phyloP scores from a whole-genome alignment of 2,329 filamentous ascomycete genomes.

The Ophiostoma sp. region DNA sequence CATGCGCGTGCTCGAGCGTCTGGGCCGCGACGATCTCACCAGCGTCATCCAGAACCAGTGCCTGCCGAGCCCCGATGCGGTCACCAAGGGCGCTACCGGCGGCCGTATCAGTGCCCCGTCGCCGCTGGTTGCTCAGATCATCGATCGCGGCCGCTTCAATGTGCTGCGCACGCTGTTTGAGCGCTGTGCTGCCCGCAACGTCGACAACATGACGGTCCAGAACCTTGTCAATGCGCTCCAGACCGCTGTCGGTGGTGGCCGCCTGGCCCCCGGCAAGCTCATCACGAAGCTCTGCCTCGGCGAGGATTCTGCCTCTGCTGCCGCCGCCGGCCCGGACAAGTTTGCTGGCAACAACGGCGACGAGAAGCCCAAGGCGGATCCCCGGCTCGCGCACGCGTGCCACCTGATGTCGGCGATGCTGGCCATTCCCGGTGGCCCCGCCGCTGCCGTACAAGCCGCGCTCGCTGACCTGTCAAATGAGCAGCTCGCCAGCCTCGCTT shows the following conservation, averaged over 20 bases:
- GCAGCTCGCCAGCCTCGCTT: conserved; percentile 60
- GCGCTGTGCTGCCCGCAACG: conserved; percentile 62
- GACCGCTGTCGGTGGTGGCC: conserved; percentile 31
- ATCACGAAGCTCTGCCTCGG: conserved; percentile 48
- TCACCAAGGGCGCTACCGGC: conserved; percentile 66
- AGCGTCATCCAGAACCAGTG: conserved; percentile 63
- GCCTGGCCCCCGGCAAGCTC: conserved; percentile 40
- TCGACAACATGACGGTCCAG: conserved; percentile 42
- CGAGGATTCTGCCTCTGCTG: conserved; percentile 28
- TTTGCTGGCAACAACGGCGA: conserved; percentile 24
- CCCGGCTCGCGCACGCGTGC: conserved; percentile 63
- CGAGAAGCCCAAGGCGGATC: conserved; percentile 40
- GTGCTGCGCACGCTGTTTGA: conserved; percentile 80
- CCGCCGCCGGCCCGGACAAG: conserved; percentile 26
- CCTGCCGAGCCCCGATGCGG: conserved; percentile 55
- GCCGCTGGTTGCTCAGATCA: conserved; percentile 62
- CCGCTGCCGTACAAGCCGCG: conserved; percentile 67
- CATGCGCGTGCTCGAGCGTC: conserved; percentile 71
- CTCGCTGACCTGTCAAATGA: conserved; percentile 54
- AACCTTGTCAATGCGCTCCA: conserved; percentile 47
- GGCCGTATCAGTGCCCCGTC: conserved; percentile 52
- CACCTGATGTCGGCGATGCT: conserved; percentile 78
- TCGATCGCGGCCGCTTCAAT: conserved; percentile 69
- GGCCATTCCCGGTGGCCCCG: conserved; percentile 61
- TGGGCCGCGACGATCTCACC: conserved; percentile 79